These are phyloP conservation scores for Favolaschia claudopus DNA, from an alignment of 768 basidiomycete genomes.

Conservation along the genomic window DNA sequence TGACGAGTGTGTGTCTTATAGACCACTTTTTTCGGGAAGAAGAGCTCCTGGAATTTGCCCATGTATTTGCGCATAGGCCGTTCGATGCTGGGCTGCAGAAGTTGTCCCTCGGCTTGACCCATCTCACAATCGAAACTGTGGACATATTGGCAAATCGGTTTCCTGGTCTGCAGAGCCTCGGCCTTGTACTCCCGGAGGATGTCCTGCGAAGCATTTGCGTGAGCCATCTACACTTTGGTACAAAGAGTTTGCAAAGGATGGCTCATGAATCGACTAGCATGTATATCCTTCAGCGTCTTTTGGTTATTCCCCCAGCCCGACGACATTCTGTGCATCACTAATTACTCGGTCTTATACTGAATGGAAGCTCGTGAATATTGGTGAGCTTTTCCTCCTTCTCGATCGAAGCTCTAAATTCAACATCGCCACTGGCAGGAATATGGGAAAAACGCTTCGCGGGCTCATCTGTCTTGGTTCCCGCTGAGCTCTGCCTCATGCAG, in stretches of 20 bases:
- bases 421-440: not conserved
- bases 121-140: conserved; percentile 10
- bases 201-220: not conserved
- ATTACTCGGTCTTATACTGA: not conserved
- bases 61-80: conserved; percentile 30
- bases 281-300: no score
- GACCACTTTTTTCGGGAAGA: conserved; percentile 30
- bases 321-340: not conserved
- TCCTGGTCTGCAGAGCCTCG: conserved; percentile 13
- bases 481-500: conserved; percentile 11
- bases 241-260: no score
- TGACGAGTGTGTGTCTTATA: conserved; percentile 33
- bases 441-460: conserved; percentile 21
- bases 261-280: no score
- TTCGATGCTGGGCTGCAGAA: conserved; percentile 28
- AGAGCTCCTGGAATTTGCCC: conserved; percentile 33
- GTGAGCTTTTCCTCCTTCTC: not conserved
- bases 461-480: not conserved
- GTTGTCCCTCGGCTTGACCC: conserved; percentile 33
- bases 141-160: conserved; percentile 11
- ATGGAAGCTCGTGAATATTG: conserved; percentile 8
- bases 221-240: no score
- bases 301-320: not conserved
- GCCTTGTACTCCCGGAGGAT: not conserved
- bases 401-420: not conserved